A percentile compares a stretch with the other conserved stretches of the same genome.
Conservation (phyloP, 1,284 basidiomycete genomes). For the Cutaneotrichosporon cyanovorans region DNA sequence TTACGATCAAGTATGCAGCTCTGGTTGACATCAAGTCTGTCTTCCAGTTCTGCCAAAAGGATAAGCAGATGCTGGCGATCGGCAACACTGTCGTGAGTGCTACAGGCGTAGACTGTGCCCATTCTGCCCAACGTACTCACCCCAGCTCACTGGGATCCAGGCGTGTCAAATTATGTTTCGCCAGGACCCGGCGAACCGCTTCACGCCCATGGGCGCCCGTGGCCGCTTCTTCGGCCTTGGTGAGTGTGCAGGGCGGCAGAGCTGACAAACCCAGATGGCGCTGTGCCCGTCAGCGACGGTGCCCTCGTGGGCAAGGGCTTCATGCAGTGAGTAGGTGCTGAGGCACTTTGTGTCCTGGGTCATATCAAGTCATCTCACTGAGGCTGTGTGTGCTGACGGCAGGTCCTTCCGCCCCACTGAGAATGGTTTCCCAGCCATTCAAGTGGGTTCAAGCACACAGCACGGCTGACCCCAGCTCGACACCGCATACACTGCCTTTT, state of each 20-base stretch:
- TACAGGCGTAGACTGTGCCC: too few relatives aligned
- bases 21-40: constrained; percentile 36
- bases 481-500: constrained; percentile 44
- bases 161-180: constrained; percentile 42
- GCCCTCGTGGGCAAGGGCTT: constrained; percentile 42
- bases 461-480: too few relatives aligned
- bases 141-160: constrained; percentile 36
- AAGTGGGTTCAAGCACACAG: too few relatives aligned
- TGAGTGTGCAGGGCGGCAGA: constrained; percentile 8
- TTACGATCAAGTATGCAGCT: constrained; percentile 31
- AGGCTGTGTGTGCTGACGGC: too few relatives aligned
- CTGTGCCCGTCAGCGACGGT: constrained; percentile 30
- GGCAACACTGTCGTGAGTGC: constrained; percentile 27
- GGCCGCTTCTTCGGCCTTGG: constrained; percentile 39
- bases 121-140: too few relatives aligned
- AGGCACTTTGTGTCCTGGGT: not conserved
- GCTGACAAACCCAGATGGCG: constrained; percentile 21
- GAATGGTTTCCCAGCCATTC: constrained; percentile 25
- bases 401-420: constrained; percentile 37
- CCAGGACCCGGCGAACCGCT: constrained; percentile 32
- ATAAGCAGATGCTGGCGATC: constrained; percentile 22
- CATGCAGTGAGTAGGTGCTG: constrained; percentile 33
- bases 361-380: too few relatives aligned
- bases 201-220: constrained; percentile 39
- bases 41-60: constrained; percentile 31